These are phyloP conservation scores for Austroboletus festivus DNA, from an alignment of 768 basidiomycete genomes.

Conservation along the genomic window DNA sequence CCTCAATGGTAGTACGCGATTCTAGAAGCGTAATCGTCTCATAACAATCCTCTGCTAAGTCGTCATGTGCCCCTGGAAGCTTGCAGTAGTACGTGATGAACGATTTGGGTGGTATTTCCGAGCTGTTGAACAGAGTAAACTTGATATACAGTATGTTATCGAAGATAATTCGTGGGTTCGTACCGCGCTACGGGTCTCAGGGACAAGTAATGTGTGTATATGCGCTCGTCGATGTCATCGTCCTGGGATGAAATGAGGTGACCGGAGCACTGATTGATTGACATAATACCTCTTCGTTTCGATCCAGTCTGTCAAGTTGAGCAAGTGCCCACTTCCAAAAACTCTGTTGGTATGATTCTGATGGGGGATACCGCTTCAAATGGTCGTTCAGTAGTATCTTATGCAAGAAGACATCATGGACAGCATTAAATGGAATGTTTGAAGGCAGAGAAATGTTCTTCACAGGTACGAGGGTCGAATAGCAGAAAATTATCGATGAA, in stretches of 20 bases:
- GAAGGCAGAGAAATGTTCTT: conserved; percentile 42
- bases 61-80: conserved; percentile 1
- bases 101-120: conserved; percentile 38
- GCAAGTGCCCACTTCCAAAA: conserved; percentile 77
- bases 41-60: conserved; percentile 18
- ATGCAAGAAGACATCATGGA: conserved; percentile 56
- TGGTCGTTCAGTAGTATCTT: conserved; percentile 51
- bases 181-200: conserved; percentile 37
- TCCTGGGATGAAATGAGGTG: conserved; percentile 35
- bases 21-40: conserved; percentile 62
- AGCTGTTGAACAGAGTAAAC: conserved; percentile 12
- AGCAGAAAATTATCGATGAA: conserved; percentile 48
- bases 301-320: conserved; percentile 45
- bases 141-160: not conserved
- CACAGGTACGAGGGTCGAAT: conserved; percentile 49
- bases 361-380: conserved; percentile 58
- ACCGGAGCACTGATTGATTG: not conserved
- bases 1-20: conserved; percentile 69
- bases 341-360: conserved; percentile 52
- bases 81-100: conserved; percentile 69
- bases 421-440: conserved; percentile 32
- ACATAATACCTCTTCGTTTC: conserved; percentile 45
- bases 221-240: conserved; percentile 58
- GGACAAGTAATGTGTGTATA: conserved; percentile 61
- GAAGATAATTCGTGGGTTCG: not conserved